Evolutionary conservation across 2,329 filamentous ascomycete genomes (phyloP).

Genomic region (Hypoxylon rubiginosum): DNA sequence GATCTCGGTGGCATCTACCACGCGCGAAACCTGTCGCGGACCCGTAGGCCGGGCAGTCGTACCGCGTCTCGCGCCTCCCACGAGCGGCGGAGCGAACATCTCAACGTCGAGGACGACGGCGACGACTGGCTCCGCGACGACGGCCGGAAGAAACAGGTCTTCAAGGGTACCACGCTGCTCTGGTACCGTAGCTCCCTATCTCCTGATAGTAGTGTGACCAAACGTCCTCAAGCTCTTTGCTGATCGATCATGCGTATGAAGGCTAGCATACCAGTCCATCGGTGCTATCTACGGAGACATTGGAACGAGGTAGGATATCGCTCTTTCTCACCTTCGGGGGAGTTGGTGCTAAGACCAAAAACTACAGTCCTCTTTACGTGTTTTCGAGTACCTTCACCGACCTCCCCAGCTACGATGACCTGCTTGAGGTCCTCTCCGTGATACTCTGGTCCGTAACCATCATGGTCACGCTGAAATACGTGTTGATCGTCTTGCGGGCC

Average conservation of each 20-base stretch:
- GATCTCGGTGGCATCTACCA: slow-evolving; percentile 53
- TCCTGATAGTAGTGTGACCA: slow-evolving; percentile 5
- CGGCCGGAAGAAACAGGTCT: slow-evolving; percentile 55
- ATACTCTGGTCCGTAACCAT: slow-evolving; percentile 78
- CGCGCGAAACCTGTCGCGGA: slow-evolving; percentile 50
- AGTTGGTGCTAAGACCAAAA: neutral
- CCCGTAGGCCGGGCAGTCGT: slow-evolving; percentile 39
- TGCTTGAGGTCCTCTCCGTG: slow-evolving; percentile 75
- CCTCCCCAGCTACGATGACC: slow-evolving; percentile 67
- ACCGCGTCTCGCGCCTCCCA: slow-evolving; percentile 45
- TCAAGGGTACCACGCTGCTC: slow-evolving; percentile 53
- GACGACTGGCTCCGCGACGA: slow-evolving; percentile 52
- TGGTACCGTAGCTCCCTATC: slow-evolving; percentile 48
- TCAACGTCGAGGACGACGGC: slow-evolving; percentile 53
- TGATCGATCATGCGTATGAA: slow-evolving; percentile 33
- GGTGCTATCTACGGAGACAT: slow-evolving; percentile 80
- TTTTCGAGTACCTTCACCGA: slow-evolving; percentile 75
- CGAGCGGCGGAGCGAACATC: slow-evolving; percentile 41
- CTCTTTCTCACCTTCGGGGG: neutral
- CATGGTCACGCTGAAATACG: slow-evolving; percentile 78
- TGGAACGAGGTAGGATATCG: slow-evolving; percentile 60
- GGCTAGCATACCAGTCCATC: slow-evolving; percentile 74
- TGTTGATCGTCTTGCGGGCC: slow-evolving; percentile 73
- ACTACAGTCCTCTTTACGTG: slow-evolving; percentile 76
- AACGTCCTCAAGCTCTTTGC: slow-evolving; percentile 7